Percentiles rank a stretch among this genome's conserved stretches.
phyloP scores from a whole-genome alignment of 306 rosid genomes.

The Sesbania bispinosa region DNA sequence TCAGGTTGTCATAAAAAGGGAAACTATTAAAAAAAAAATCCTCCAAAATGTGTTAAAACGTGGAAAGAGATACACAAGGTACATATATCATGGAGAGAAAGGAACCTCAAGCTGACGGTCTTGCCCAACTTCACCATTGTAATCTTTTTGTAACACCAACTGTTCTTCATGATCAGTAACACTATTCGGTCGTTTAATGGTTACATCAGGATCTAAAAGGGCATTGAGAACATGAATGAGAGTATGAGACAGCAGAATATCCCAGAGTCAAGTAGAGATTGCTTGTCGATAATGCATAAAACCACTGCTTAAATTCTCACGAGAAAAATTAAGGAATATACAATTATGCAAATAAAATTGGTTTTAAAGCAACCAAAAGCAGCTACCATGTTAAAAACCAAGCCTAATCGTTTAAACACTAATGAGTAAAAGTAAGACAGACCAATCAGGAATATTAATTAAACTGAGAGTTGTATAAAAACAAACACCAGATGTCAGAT shows the following conservation, averaged over 20 bases:
- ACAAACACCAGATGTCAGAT: neutral
- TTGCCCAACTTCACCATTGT: conserved; percentile 46
- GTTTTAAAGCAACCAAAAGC: neutral
- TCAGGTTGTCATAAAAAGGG: neutral
- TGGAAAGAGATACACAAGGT: conserved; percentile 1
- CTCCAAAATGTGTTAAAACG: neutral
- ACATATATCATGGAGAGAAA: conserved; percentile 22
- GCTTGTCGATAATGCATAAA: conserved; percentile 61
- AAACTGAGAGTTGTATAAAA: conserved; percentile 4
- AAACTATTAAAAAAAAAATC: neutral
- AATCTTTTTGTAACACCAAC: conserved; percentile 33
- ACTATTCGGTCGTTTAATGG: conserved; percentile 46
- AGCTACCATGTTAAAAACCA: conserved; percentile 1
- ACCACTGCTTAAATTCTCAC: conserved; percentile 16
- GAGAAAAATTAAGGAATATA: neutral
- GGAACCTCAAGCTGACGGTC: conserved; percentile 81
- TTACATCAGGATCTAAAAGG: conserved; percentile 76
- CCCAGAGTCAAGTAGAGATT: conserved; percentile 98
- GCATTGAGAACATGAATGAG: conserved; percentile 76
- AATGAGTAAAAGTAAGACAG: conserved; percentile 6
- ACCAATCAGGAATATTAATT: neutral
- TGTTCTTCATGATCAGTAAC: conserved; percentile 44
- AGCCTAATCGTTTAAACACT: neutral
- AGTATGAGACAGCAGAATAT: conserved; percentile 98
- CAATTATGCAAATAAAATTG: neutral